A percentile compares a stretch with the other conserved stretches of the same genome.
Conservation (phyloP, 2,329 filamentous ascomycete genomes). For the Xylariaceae sp. region DNA sequence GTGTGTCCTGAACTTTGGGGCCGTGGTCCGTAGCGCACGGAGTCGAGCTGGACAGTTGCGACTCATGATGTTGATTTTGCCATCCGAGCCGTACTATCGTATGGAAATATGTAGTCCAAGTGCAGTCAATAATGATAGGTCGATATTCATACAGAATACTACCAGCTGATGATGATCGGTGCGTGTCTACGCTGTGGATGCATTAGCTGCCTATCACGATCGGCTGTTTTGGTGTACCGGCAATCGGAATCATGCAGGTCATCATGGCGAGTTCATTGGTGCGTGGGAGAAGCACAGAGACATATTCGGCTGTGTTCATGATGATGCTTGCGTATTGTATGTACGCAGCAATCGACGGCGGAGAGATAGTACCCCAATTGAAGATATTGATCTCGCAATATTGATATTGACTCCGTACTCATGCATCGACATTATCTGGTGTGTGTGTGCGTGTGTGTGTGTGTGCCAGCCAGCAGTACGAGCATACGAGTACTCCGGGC, state of each 20-base stretch:
- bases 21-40: background rate
- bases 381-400: no score
- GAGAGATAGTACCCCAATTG: no score
- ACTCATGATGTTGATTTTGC: background rate
- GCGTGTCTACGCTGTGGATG: background rate
- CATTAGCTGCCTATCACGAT: slow-evolving; percentile 1
- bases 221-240: slow-evolving; percentile 1
- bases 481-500: no score
- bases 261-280: slow-evolving; percentile 5
- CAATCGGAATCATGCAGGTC: slow-evolving; percentile 13
- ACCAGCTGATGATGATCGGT: background rate
- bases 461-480: no score
- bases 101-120: no score
- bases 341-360: background rate
- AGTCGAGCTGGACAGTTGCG: background rate
- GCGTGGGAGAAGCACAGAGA: background rate
- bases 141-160: background rate
- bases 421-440: no score
- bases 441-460: no score
- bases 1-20: background rate
- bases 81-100: background rate
- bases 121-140: no score
- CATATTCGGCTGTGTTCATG: background rate
- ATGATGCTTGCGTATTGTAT: background rate
- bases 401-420: no score